These are phyloP conservation scores for Puya raimondii DNA, from an alignment of 176 grass and related monocot species.

Conservation along the genomic window DNA sequence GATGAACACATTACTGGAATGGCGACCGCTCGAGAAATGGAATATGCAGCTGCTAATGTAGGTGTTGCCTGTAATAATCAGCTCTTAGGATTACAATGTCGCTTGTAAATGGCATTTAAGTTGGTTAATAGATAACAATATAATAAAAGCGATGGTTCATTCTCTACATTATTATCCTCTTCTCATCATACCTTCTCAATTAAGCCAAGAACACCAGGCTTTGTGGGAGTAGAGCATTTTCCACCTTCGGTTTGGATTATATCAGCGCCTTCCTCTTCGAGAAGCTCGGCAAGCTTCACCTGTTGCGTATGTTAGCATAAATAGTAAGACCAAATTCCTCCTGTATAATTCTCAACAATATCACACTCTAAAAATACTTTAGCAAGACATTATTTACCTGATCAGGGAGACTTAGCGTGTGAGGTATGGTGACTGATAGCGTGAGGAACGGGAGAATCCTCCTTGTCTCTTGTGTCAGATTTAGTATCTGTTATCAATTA, in stretches of 20 bases:
- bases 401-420: conserved; percentile 78
- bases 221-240: conserved; percentile 70
- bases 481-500: conserved; percentile 48
- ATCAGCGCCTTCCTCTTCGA: conserved; percentile 81
- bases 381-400: conserved; percentile 44
- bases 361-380: neutral
- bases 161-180: neutral
- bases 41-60: conserved; percentile 84
- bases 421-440: conserved; percentile 86
- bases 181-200: conserved; percentile 61
- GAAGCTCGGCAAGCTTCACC: conserved; percentile 71
- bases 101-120: too few relatives aligned
- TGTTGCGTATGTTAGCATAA: conserved; percentile 21
- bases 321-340: neutral
- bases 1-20: conserved; percentile 95
- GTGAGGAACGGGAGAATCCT: conserved; percentile 67
- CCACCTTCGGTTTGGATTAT: conserved; percentile 94
- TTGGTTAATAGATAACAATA: neutral
- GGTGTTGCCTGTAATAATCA: conserved; percentile 54
- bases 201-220: conserved; percentile 67
- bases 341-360: neutral
- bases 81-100: too few relatives aligned
- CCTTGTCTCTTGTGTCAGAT: conserved; percentile 64
- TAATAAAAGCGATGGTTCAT: neutral
- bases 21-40: conserved; percentile 66